Base-by-base conservation (phyloP, 345 rosid genomes). In the Geranium brycei region DNA sequence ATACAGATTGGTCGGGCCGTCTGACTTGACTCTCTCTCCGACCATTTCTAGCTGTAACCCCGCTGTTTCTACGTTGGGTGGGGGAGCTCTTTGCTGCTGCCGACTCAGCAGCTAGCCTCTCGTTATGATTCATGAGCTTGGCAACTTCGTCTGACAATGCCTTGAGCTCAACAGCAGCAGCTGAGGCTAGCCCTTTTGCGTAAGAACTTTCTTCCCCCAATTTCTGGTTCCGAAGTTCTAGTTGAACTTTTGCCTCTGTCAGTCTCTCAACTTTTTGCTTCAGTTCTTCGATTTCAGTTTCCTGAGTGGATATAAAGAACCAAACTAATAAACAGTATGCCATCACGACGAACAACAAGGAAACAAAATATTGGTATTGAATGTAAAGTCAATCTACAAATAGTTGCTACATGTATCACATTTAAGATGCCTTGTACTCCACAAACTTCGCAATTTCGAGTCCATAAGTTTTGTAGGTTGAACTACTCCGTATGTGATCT, bases 111-210 rank as follows among this genome's bases (percentile, higher is more conserved):
- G 83, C 72, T 72, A 87, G 78, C 79, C 81, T 76, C 72, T 91
- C 99, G 4, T 95, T 95, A 17, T 84, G 91, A 72, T 87, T 84
- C 97, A 95, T 88, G 19, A 95, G 96, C 77, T 95, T 95, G 56
- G 97, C 84, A 12, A 93, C 91, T 84, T 93, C 97, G 73, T 90
- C 99, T 1, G 97, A 90, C 63, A 93, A 76, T 69, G 96, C 99
- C 79, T 93, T 93, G 62, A 93, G 99, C 80, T 93, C 99, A 16
- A 95, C 99, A n/a, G 99, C 99, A 66, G 99, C 99, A 64, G 99
- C 99, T 62, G 99, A 95, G 71, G 97, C 99, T 70, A 95, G 87
- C 61, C 95, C 99, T 81, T 95, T 95, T 1, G 99, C 99, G 12
- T 95, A 95, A 14, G 92, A 83, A 75, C 99, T 87, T 72, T 95